phyloP scores from a whole-genome alignment of 176 grass and related monocot genomes.

The Rhynchospora breviuscula region DNA sequence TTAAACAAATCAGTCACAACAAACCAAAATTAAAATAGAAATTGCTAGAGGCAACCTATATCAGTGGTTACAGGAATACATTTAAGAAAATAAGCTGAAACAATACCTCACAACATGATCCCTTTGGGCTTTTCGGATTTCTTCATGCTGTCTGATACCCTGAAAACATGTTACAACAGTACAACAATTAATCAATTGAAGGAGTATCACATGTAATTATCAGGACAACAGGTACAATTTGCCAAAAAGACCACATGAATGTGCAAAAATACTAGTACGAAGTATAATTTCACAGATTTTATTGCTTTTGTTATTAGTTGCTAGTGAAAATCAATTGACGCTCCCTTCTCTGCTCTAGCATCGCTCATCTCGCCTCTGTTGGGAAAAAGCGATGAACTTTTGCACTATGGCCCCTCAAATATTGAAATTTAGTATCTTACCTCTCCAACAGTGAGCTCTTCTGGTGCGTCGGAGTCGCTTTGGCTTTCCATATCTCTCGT shows the following conservation, averaged over 20 bases:
- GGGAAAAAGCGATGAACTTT: not conserved
- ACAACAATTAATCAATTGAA: too few relatives aligned
- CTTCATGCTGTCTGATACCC: conserved; percentile 39
- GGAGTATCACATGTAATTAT: not conserved
- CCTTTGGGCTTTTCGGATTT: conserved; percentile 36
- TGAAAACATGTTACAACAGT: not conserved
- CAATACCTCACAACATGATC: conserved; percentile 32
- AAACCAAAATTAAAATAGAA: not conserved
- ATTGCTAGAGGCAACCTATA: not conserved
- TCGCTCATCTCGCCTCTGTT: not conserved
- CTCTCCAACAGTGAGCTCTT: conserved; percentile 36
- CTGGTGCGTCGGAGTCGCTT: conserved; percentile 39
- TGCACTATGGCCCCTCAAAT: not conserved
- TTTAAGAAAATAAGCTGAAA: not conserved
- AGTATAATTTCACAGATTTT: not conserved
- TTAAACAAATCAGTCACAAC: not conserved
- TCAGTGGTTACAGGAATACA: not conserved
- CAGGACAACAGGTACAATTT: not conserved
- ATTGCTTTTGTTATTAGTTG: not conserved
- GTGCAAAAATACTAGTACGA: not conserved
- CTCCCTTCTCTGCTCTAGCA: not conserved
- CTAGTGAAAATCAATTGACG: not conserved
- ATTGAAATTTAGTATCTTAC: not conserved
- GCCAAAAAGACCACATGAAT: not conserved
- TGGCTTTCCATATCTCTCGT: conserved; percentile 22